Percentiles rank a stretch among this genome's conserved stretches.
Evolutionary conservation across 2,329 filamentous ascomycete genomes (phyloP).

Genomic region (Davidsoniella australis): DNA sequence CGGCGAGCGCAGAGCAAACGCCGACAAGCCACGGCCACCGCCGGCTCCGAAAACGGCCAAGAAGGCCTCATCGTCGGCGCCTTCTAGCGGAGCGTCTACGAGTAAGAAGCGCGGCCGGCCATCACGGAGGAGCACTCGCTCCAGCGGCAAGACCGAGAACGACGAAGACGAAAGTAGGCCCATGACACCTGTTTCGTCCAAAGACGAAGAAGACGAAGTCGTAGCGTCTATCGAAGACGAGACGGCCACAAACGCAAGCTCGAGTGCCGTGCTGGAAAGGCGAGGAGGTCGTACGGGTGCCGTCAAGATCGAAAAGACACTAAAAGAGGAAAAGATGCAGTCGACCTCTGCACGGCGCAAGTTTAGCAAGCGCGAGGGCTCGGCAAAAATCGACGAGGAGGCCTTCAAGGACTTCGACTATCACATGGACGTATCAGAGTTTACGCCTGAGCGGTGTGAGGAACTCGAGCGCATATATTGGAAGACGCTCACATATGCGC

Average conservation of each 20-base stretch:
- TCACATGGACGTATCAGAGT: slow-evolving; percentile 72
- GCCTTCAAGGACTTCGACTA: slow-evolving; percentile 88
- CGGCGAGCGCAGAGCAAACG: slow-evolving; percentile 57
- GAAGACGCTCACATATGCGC: slow-evolving; percentile 91
- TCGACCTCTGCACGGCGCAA: slow-evolving; percentile 78
- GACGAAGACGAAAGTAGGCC: slow-evolving; percentile 12
- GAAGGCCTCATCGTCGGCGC: background rate
- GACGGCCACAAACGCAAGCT: slow-evolving; percentile 17
- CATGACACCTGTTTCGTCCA: background rate
- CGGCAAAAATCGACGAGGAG: slow-evolving; percentile 70
- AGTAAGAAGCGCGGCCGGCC: slow-evolving; percentile 25
- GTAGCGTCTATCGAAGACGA: slow-evolving; percentile 27
- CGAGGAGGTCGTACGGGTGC: slow-evolving; percentile 31
- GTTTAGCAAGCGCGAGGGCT: slow-evolving; percentile 63
- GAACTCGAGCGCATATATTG: slow-evolving; percentile 91
- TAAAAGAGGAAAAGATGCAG: slow-evolving; percentile 41
- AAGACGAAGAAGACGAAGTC: slow-evolving; percentile 19
- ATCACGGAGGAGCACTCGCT: slow-evolving; percentile 21
- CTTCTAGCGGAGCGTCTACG: slow-evolving; percentile 14
- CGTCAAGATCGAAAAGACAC: background rate
- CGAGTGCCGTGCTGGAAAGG: slow-evolving; percentile 13
- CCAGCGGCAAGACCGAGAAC: slow-evolving; percentile 20
- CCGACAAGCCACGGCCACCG: slow-evolving; percentile 23
- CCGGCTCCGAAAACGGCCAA: background rate
- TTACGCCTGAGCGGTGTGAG: slow-evolving; percentile 77